Base-by-base conservation (phyloP, 2,329 filamentous ascomycete genomes). In the Pyrenophora seminiperda region DNA sequence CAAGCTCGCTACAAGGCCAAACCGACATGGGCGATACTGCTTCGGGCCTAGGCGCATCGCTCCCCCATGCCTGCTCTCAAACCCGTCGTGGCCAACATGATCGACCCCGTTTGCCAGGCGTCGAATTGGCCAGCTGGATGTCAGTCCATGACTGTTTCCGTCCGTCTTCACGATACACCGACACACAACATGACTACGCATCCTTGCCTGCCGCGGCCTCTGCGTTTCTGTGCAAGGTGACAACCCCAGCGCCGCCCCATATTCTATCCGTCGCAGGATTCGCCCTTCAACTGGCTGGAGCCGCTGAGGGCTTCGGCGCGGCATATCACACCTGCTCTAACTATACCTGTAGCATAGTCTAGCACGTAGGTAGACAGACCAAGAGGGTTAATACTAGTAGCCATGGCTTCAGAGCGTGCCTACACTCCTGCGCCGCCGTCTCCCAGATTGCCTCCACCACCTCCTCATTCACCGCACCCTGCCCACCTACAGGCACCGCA, bases 251-350 rank as follows among this genome's bases (percentile, higher is more conserved):
- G 30, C 36, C 47, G 44, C 50, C 50, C 46, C 56, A 49, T 56
- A 42, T 54, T 45, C 37, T 30, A 33, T 39, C 34, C 46, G 52
- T 33, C 22, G 48, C 46, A 59, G 59, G 57, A 65, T 66, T 59
- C 45, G 61, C 43, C 39, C 49, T 38, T 49, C 54, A 36, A 54
- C 41, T 64, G 54, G 53, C 59, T 62, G 60, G 59, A 70, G 66
- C 68, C 67, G 66, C 68, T 64, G 62, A 53, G 62, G 63, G 66
- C 63, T 66, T 70, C 50, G 61, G 52, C 39, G 54, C 65, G 43
- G 43, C 33, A 37, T 33, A 37, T 39, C 27, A 9, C 55, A 59
- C 54, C 54, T 63, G 50, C 53, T 61, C 50, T 45, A 50, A 39
- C 42, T 38, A 15, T 32, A 48, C 41, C 30, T 10, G 33, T 27